phyloP scores from a whole-genome alignment of 1,284 basidiomycete species.

The Trichosporon sp. region DNA sequence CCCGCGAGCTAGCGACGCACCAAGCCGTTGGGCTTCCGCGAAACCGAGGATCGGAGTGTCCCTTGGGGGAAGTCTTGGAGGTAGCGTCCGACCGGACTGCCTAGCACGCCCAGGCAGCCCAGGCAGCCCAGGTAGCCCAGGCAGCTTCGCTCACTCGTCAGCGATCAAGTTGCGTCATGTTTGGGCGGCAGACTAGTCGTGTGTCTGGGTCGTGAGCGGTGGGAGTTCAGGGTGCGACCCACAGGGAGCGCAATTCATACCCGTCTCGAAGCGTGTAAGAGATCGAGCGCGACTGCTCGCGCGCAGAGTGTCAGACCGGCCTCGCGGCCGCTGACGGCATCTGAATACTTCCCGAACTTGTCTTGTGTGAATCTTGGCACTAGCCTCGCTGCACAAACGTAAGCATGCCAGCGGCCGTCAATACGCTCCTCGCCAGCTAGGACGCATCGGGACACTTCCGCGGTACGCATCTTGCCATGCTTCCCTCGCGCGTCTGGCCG shows the following conservation, averaged over 20 bases:
- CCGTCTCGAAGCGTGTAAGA: background rate
- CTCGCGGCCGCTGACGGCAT: background rate
- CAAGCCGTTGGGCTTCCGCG: background rate
- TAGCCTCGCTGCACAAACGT: background rate
- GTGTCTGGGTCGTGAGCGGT: background rate
- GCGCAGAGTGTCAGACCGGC: background rate
- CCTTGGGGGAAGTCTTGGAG: background rate
- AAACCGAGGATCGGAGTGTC: background rate
- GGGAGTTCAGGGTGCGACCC: background rate
- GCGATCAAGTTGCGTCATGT: background rate
- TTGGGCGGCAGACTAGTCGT: background rate
- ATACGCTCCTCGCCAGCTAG: background rate
- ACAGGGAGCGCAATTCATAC: background rate
- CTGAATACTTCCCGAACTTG: background rate
- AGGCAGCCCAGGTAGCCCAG: no score
- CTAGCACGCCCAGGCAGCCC: background rate
- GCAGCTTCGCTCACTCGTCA: background rate
- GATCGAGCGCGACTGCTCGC: background rate
- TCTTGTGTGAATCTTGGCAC: conserved; percentile 4
- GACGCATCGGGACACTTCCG: background rate
- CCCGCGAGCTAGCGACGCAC: background rate
- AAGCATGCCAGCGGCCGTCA: background rate
- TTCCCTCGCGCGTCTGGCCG: background rate
- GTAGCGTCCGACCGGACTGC: background rate
- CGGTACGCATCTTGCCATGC: background rate